Evolutionary conservation across 2,329 filamentous ascomycete genomes (phyloP).

Genomic region (Ophiocordyceps camponoti-rufipedis): DNA sequence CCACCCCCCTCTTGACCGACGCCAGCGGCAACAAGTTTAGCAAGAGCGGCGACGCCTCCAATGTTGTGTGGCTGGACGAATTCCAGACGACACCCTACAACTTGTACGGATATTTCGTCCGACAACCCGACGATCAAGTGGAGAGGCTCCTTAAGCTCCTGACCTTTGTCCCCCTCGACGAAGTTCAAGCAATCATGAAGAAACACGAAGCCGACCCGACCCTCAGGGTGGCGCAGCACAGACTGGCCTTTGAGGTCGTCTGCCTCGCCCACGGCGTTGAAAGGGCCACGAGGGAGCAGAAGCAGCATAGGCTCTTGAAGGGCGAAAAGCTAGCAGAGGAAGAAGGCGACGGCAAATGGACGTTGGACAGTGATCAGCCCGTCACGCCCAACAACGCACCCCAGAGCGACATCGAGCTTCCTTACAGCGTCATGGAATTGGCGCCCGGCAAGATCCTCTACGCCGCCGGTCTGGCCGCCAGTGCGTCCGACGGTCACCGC

Average conservation of each 20-base stretch:
- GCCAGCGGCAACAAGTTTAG: conserved; percentile 79
- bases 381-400: conserved; percentile 28
- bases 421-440: conserved; percentile 33
- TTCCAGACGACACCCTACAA: conserved; percentile 70
- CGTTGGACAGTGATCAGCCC: conserved; percentile 10
- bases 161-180: conserved; percentile 60
- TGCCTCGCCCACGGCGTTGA: conserved; percentile 56
- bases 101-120: conserved; percentile 78
- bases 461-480: conserved; percentile 39
- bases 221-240: conserved; percentile 64
- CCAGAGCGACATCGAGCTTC: conserved; percentile 38
- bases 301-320: conserved; percentile 27
- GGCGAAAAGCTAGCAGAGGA: no score
- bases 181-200: conserved; percentile 51
- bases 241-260: conserved; percentile 66
- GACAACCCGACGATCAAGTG: conserved; percentile 64
- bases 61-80: conserved; percentile 60
- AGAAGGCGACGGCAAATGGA: not conserved
- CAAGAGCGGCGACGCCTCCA: conserved; percentile 80
- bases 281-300: conserved; percentile 43
- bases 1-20: conserved; percentile 77
- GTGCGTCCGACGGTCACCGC: conserved; percentile 38
- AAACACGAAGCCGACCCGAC: conserved; percentile 50
- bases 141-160: conserved; percentile 73
- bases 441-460: conserved; percentile 41